Evolutionary conservation across 2,329 filamentous ascomycete species (phyloP).

Genomic region (Fusarium praegraminearum): DNA sequence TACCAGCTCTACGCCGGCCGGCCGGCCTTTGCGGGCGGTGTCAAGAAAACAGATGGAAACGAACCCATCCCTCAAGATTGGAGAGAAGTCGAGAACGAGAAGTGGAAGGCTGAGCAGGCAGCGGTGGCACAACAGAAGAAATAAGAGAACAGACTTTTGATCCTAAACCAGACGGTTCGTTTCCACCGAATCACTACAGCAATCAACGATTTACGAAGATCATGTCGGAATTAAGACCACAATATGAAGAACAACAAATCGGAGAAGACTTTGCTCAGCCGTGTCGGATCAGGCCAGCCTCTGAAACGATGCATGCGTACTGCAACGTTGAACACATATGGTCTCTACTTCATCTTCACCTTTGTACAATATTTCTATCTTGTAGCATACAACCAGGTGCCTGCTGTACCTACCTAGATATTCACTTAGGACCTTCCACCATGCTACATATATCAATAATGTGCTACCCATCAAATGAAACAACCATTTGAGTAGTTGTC

Average conservation of each 20-base stretch:
- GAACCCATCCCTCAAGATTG: slow-evolving; percentile 72
- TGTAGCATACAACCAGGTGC: neutral
- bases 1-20: slow-evolving; percentile 85
- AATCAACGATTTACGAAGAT: slow-evolving; percentile 7
- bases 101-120: slow-evolving; percentile 58
- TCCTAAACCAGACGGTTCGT: neutral
- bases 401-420: neutral
- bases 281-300: neutral
- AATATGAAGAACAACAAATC: neutral
- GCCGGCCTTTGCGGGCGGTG: slow-evolving; percentile 73
- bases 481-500: neutral
- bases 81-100: slow-evolving; percentile 74
- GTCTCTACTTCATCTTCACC: neutral
- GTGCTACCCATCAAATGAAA: neutral
- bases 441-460: neutral
- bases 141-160: slow-evolving; percentile 13
- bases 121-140: slow-evolving; percentile 46
- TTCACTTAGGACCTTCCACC: neutral
- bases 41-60: slow-evolving; percentile 75
- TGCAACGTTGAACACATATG: neutral
- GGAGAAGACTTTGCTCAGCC: neutral
- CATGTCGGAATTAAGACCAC: neutral
- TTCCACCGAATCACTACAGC: neutral
- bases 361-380: neutral
- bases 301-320: neutral